Conservation (phyloP, 805 yeast genomes). For the Lachancea lanzarotensis region DNA sequence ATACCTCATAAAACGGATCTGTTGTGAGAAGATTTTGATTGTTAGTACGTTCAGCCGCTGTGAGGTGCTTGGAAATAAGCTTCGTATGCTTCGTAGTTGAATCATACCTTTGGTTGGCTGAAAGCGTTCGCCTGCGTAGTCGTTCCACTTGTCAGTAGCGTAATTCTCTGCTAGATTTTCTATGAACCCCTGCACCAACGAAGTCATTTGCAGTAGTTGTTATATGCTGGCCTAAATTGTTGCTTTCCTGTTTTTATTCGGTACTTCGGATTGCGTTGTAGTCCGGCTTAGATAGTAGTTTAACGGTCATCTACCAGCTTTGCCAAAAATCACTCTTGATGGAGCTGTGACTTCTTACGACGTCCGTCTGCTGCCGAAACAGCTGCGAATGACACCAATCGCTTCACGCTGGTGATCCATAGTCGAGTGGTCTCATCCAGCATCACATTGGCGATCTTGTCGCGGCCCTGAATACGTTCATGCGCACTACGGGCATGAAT, state of each 20-base stretch:
- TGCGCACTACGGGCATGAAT: slow-evolving; percentile 70
- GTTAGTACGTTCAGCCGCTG: background rate
- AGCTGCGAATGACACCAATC: slow-evolving; percentile 52
- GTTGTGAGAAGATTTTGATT: background rate
- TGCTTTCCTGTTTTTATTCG: background rate
- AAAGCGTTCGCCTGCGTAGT: slow-evolving; percentile 25
- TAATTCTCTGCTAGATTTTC: slow-evolving; percentile 7
- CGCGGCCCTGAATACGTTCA: slow-evolving; percentile 44
- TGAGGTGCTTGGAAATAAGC: background rate
- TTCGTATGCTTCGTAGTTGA: background rate
- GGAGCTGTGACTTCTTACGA: slow-evolving; percentile 5
- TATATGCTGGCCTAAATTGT: background rate
- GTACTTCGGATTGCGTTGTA: background rate
- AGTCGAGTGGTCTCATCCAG: slow-evolving; percentile 64
- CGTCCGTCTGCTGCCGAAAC: slow-evolving; percentile 10
- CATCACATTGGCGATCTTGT: slow-evolving; percentile 60
- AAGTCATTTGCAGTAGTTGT: slow-evolving; percentile 1
- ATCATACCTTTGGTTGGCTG: slow-evolving; percentile 25
- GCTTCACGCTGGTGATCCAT: slow-evolving; percentile 71
- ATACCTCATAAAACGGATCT: slow-evolving; percentile 57
- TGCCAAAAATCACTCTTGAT: slow-evolving; percentile 2
- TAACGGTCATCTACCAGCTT: background rate
- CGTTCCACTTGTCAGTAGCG: slow-evolving; percentile 18
- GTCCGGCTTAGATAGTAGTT: background rate
- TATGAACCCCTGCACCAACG: slow-evolving; percentile 11